These are phyloP conservation scores for Piper longum DNA, from an alignment of 164 flowering plant genomes.

Conservation along the genomic window DNA sequence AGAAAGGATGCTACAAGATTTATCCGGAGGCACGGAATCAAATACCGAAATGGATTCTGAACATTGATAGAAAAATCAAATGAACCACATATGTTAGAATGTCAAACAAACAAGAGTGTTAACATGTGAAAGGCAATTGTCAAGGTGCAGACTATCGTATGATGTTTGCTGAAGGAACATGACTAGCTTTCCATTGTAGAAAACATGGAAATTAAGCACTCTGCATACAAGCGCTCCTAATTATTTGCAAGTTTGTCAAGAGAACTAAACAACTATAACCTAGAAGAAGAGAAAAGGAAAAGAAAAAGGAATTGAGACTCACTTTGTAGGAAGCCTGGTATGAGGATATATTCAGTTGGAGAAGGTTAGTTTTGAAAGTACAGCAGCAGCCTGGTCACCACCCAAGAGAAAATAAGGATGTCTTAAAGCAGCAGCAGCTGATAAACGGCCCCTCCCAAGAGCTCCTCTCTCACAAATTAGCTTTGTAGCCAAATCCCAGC, in stretches of 20 bases:
- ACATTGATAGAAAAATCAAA: background rate
- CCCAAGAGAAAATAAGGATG: conserved; percentile 97
- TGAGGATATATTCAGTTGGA: conserved; percentile 13
- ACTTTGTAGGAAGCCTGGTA: background rate
- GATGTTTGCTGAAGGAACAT: too few relatives aligned
- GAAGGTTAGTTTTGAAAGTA: conserved; percentile 70
- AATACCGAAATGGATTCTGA: background rate
- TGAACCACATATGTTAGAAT: too few relatives aligned
- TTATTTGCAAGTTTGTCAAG: too few relatives aligned
- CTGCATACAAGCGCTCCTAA: too few relatives aligned
- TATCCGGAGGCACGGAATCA: background rate
- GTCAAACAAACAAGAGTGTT: too few relatives aligned
- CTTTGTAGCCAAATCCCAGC: conserved; percentile 81
- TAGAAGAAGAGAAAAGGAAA: background rate
- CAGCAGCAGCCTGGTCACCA: conserved; percentile 87
- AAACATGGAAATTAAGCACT: too few relatives aligned
- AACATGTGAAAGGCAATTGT: too few relatives aligned
- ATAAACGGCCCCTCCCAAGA: conserved; percentile 71
- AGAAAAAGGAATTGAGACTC: background rate
- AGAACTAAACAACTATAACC: background rate
- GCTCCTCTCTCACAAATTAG: conserved; percentile 76
- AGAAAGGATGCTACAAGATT: background rate
- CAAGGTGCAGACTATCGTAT: too few relatives aligned
- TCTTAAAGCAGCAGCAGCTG: conserved; percentile 86
- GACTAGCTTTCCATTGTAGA: too few relatives aligned